Percentiles rank a stretch among this genome's conserved stretches.
Conservation (phyloP, 768 basidiomycete species). For the Sporobolomyces roseus region DNA sequence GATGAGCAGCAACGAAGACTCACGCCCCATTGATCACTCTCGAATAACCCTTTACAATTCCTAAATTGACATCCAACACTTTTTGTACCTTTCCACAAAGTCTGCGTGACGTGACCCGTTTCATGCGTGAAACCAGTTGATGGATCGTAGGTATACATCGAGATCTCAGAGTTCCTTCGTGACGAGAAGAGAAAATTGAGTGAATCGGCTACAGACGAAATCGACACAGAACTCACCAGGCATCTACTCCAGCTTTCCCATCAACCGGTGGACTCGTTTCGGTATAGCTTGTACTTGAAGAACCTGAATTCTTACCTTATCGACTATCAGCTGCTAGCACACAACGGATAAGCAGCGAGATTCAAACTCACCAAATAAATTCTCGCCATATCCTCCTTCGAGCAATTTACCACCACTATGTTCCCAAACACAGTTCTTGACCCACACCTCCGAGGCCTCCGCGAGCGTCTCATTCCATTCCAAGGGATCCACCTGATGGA, state of each 20-base stretch:
- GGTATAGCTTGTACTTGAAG: background rate
- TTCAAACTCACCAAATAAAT: background rate
- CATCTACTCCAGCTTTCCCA: conserved; percentile 1
- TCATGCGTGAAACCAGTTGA: conserved; percentile 21
- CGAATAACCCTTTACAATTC: conserved; percentile 6
- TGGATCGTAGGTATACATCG: conserved; percentile 8
- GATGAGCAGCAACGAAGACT: background rate
- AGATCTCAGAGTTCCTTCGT: conserved; percentile 16
- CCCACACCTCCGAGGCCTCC: conserved; percentile 6
- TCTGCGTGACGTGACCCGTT: conserved; percentile 16
- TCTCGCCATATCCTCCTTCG: conserved; percentile 16
- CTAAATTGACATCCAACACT: conserved; percentile 11
- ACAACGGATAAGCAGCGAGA: background rate
- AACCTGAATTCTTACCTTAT: background rate
- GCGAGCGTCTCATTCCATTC: conserved; percentile 25
- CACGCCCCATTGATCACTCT: background rate
- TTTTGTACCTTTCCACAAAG: conserved; percentile 4
- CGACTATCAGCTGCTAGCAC: background rate
- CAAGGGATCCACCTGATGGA: conserved; percentile 5
- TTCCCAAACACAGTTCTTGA: conserved; percentile 8
- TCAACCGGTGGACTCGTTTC: conserved; percentile 5
- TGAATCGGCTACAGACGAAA: no score
- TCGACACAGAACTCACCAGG: background rate
- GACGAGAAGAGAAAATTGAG: background rate
- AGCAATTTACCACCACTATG: conserved; percentile 9